Base-by-base conservation (phyloP, 2,329 filamentous ascomycete species). In the Xylaria sp. region DNA sequence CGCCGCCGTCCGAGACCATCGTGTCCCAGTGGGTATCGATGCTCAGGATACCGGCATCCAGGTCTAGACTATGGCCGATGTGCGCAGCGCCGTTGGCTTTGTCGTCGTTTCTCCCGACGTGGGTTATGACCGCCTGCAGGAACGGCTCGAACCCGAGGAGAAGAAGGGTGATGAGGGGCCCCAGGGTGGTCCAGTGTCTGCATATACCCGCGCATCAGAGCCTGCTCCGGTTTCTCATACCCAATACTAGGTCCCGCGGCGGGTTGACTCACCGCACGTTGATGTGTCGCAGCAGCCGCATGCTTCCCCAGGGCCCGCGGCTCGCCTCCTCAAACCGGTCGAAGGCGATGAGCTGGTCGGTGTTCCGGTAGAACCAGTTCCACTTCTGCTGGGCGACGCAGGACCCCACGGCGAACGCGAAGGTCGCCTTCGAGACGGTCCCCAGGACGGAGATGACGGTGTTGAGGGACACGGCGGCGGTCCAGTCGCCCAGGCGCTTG, bases 291-390 rank as follows among this genome's bases (percentile, higher is more conserved):
- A 52, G 17, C 4, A 47, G 37, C 24, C 37, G 16, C 18, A 42
- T 17, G n/a, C 24, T 41, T 7, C 50, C 50, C 50, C 44, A 47
- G 3, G 50, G 43, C 2, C 50, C 50, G 1, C 50, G 50, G 16
- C 50, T 52, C 22, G 50, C 50, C 7, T 52, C 43, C 8, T 52
- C 43, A n/a, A 52, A 52, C 7, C 26, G 40, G 13, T 47, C 39
- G 39, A 52, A 52, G 0, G 44, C 21, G 4, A 24, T 21, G 17
- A 52, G 44, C 21, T 17, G 40, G 19, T 52, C 50, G 8, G 42
- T 11, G 1, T 29, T 16, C 42, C 39, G 20, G 7, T 44, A 18
- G 16, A 52, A 46, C 50, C 50, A 52, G 19, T 52, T 52, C 50
- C 50, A 47, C 44, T 52, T 52, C 7, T 47, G 41, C 39, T 47